Base-by-base conservation (phyloP, 768 basidiomycete species). In the Boletus speciosus region DNA sequence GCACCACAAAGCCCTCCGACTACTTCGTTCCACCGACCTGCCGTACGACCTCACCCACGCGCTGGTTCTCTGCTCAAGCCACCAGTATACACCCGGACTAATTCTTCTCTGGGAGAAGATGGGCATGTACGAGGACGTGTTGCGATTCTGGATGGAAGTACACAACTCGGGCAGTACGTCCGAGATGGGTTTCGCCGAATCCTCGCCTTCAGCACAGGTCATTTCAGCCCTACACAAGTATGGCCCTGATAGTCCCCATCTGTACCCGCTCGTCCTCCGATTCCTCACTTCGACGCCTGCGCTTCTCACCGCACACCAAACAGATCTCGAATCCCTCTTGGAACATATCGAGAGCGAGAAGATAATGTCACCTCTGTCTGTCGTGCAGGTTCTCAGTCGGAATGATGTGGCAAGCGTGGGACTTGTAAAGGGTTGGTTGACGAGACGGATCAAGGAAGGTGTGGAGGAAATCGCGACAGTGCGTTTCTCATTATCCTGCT, bases 81-180 rank as follows among this genome's bases (percentile, higher is more conserved):
- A 82, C 37, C 78, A 75, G 12, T 97, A 93, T 62, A 93, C 86
- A 1, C 81, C 82, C 0, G 97, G 97, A 1, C 79, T 96, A 11
- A 88, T 98, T 3, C 72, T 90, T 5, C 77, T 98, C 3, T 98
- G 94, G 91, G 97, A 97, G 73, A 84, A 81, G 56, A 77, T 94
- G 74, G 93, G 90, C 7, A 95, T 97, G 96, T 91, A 93, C 67
- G 96, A 98, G 63, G 95, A 97, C 60, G 85, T 98, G 44, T 66
- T 98, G 31, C 81, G 94, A 23, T 97, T 91, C 74, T 94, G 88
- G 87, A 95, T 96, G 81, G 89, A 90, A 54, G 78, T 78, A 56
- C 78, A 87, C 51, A 61, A 61, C 35, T 47, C 51, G 7, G 52
- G 55, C 0, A 43, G 49, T 15, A 61, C 53, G 1, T 50, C 57